phyloP scores from a whole-genome alignment of 352 stramenopile genomes.

The Phytophthora crassamura region DNA sequence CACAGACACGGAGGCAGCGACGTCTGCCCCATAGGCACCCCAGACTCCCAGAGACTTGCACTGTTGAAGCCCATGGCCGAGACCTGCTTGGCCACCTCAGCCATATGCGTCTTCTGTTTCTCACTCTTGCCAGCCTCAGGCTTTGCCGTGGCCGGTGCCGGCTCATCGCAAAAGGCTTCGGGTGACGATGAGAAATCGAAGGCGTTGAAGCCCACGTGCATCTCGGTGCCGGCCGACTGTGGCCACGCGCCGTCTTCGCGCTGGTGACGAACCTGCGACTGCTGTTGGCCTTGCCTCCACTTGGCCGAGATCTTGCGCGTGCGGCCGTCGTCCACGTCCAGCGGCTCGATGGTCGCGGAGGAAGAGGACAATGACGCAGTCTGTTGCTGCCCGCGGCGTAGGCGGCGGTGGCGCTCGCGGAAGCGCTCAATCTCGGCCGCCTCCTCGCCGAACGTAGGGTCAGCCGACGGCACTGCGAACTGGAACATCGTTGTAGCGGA shows the following conservation, averaged over 20 bases:
- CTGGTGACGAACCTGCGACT: conserved; percentile 1
- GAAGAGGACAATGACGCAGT: too few relatives aligned
- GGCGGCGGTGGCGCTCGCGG: conserved; percentile 41
- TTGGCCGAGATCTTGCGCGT: conserved; percentile 31
- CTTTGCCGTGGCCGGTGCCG: background rate
- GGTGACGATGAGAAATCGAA: conserved; percentile 44
- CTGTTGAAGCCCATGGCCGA: conserved; percentile 9
- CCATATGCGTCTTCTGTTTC: conserved; percentile 6
- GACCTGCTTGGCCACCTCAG: conserved; percentile 6
- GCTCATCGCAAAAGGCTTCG: conserved; percentile 34
- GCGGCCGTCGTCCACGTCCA: conserved; percentile 21
- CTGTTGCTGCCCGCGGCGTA: conserved; percentile 1
- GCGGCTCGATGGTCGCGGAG: too few relatives aligned
- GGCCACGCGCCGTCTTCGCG: conserved; percentile 9
- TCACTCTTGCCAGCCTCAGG: background rate
- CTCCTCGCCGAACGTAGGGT: background rate
- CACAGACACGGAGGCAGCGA: conserved; percentile 24
- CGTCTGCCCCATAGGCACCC: conserved; percentile 4
- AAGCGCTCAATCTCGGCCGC: conserved; percentile 49
- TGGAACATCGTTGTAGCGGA: conserved; percentile 18
- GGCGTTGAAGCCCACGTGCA: conserved; percentile 40
- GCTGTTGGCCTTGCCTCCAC: conserved; percentile 14
- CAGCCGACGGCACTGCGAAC: conserved; percentile 2
- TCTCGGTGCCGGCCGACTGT: conserved; percentile 11
- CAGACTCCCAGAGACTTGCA: conserved; percentile 35